Evolutionary conservation across 192 early-diverging fungal genomes (phyloP).

Genomic region (Coemansia javaensis): DNA sequence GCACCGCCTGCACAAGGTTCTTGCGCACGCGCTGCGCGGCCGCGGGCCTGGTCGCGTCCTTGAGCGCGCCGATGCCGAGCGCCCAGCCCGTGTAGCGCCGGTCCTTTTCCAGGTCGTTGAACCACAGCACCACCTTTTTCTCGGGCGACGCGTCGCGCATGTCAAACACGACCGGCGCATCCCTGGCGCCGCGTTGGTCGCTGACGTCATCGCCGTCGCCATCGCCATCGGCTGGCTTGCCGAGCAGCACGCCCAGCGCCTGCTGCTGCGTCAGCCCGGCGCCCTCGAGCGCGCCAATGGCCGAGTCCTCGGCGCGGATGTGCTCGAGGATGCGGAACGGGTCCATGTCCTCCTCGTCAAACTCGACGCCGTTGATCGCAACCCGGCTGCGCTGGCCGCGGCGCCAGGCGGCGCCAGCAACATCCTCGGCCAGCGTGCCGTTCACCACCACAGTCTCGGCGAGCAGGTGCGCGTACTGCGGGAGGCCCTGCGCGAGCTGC

Average conservation of each 20-base stretch:
- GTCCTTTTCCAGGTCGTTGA: constrained; percentile 90
- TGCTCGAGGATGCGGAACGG: constrained; percentile 63
- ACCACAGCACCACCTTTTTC: constrained; percentile 66
- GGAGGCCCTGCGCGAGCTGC: constrained; percentile 77
- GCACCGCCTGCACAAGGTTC: constrained; percentile 74
- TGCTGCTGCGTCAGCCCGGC: constrained; percentile 33
- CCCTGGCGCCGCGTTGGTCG: too few relatives aligned
- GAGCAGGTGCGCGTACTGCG: constrained; percentile 79
- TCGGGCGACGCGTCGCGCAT: constrained; percentile 60
- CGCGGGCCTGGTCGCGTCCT: constrained; percentile 59
- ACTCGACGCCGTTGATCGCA: constrained; percentile 63
- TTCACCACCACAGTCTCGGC: constrained; percentile 52
- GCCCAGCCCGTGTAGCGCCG: constrained; percentile 68
- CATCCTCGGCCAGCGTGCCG: constrained; percentile 38
- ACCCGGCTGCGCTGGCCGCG: constrained; percentile 24
- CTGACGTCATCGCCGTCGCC: constrained; percentile 5
- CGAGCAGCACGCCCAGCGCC: constrained; percentile 20
- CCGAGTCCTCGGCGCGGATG: constrained; percentile 53
- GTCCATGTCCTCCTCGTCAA: constrained; percentile 54
- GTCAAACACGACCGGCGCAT: constrained; percentile 60
- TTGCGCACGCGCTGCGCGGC: constrained; percentile 71
- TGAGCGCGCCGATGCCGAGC: constrained; percentile 47
- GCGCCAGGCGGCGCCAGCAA: constrained; percentile 26
- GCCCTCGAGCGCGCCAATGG: constrained; percentile 47
- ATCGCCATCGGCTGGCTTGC: neutral